phyloP scores from a whole-genome alignment of 805 yeast species.

The Metschnikowia henanensis region DNA sequence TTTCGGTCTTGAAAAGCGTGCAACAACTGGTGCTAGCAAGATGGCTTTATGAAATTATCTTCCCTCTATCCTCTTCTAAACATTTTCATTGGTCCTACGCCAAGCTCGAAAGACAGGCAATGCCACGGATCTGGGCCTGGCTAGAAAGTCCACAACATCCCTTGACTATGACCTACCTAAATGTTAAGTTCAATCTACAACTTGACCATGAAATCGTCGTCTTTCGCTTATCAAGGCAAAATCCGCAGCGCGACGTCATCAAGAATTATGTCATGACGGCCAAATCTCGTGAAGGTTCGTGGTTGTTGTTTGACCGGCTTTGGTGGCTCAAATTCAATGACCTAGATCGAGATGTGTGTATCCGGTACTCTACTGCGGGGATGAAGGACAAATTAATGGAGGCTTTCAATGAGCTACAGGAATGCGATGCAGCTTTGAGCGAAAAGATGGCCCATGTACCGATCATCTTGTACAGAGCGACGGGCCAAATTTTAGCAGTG shows the following conservation, averaged over 20 bases:
- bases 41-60: constrained; percentile 27
- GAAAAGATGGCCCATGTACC: neutral
- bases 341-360: neutral
- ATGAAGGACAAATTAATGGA: neutral
- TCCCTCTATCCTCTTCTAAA: constrained; percentile 31
- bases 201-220: neutral
- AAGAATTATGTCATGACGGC: neutral
- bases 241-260: constrained; percentile 3
- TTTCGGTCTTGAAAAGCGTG: neutral
- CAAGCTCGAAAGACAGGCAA: constrained; percentile 31
- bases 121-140: constrained; percentile 25
- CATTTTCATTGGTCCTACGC: constrained; percentile 43
- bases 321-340: constrained; percentile 17
- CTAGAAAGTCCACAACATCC: neutral
- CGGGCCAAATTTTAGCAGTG: neutral
- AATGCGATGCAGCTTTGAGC: neutral
- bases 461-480: neutral
- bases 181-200: constrained; percentile 6
- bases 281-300: neutral
- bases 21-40: constrained; percentile 24
- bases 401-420: neutral
- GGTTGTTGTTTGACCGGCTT: constrained; percentile 14
- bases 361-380: constrained; percentile 1
- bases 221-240: constrained; percentile 8
- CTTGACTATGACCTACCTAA: constrained; percentile 11